A percentile compares a stretch with the other conserved stretches of the same genome.
These are phyloP conservation scores for Sporothrix protearum DNA, from an alignment of 2,329 filamentous ascomycete genomes.

Conservation along the genomic window DNA sequence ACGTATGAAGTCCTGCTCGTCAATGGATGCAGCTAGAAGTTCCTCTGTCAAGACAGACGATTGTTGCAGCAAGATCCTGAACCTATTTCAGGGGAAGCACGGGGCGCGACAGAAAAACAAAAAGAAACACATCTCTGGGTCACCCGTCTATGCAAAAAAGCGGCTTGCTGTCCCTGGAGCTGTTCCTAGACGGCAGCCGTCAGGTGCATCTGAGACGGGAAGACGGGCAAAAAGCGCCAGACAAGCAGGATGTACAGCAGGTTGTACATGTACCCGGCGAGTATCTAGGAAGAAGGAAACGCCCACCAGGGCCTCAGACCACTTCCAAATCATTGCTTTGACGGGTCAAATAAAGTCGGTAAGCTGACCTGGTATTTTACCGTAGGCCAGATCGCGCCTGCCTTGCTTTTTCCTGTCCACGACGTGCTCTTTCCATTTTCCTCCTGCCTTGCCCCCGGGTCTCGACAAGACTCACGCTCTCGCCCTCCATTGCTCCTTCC, in stretches of 20 bases:
- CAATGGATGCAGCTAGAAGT: neutral
- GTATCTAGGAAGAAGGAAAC: neutral
- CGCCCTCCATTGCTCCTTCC: constrained; percentile 4
- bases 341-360: neutral
- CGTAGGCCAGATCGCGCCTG: neutral
- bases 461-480: neutral
- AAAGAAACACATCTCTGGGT: neutral
- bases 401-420: neutral
- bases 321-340: neutral
- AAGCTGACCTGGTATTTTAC: neutral
- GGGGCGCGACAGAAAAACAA: neutral
- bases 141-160: neutral
- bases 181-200: neutral
- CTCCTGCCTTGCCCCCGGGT: neutral
- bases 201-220: neutral
- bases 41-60: neutral
- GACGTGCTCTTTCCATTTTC: neutral
- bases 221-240: neutral
- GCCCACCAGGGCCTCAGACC: neutral
- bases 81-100: neutral
- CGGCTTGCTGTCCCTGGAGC: neutral
- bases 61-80: neutral
- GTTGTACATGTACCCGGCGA: neutral
- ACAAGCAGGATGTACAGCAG: too few species aligned
- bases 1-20: neutral